phyloP scores from a whole-genome alignment of 352 stramenopile genomes.

The Pythium phragmitis region DNA sequence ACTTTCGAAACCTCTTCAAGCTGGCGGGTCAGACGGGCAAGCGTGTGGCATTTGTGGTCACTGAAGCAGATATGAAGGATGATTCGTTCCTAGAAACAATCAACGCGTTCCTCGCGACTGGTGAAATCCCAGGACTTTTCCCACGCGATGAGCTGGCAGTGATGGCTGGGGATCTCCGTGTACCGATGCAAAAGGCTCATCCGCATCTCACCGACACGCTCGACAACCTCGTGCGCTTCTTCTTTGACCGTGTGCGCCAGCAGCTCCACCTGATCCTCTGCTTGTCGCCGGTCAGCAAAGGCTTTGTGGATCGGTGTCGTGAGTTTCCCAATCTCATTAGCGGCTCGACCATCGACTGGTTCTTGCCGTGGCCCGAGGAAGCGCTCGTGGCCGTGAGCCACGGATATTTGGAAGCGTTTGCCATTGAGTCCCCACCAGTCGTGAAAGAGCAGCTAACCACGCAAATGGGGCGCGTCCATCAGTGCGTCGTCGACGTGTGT shows the following conservation, averaged over 20 bases:
- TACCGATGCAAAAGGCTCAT: slow-evolving; percentile 63
- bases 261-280: slow-evolving; percentile 89
- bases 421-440: slow-evolving; percentile 51
- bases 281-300: slow-evolving; percentile 80
- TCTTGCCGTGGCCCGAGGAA: slow-evolving; percentile 87
- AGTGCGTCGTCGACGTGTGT: slow-evolving; percentile 69
- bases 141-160: slow-evolving; percentile 86
- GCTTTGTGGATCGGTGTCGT: slow-evolving; percentile 77
- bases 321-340: slow-evolving; percentile 89
- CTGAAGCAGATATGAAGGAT: slow-evolving; percentile 89
- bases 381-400: slow-evolving; percentile 82
- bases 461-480: slow-evolving; percentile 76
- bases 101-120: slow-evolving; percentile 84
- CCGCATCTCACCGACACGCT: slow-evolving; percentile 69
- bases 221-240: slow-evolving; percentile 84
- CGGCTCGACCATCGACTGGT: slow-evolving; percentile 90
- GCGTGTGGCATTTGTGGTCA: slow-evolving; percentile 83
- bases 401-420: slow-evolving; percentile 71
- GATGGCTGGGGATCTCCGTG: slow-evolving; percentile 80
- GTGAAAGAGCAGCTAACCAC: slow-evolving; percentile 65
- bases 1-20: slow-evolving; percentile 85
- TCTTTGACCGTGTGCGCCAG: slow-evolving; percentile 78
- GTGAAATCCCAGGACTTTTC: slow-evolving; percentile 86
- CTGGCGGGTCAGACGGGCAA: slow-evolving; percentile 77
- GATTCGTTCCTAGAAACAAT: slow-evolving; percentile 89